A percentile compares a stretch with the other conserved stretches of the same genome.
Evolutionary conservation across 2,329 filamentous ascomycete species (phyloP).

Genomic region (Apiospora koreana): DNA sequence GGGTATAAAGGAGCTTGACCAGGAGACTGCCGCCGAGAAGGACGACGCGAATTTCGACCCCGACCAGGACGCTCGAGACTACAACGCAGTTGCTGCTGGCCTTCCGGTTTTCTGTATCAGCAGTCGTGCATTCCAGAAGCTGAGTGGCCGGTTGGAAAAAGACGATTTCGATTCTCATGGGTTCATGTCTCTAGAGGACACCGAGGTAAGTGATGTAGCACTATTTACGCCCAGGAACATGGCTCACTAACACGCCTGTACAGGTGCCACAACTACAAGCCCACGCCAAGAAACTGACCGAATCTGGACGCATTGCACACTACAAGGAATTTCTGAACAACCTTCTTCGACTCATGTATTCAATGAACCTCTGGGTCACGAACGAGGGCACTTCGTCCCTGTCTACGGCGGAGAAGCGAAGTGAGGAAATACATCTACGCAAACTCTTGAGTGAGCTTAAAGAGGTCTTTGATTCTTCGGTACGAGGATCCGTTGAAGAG

Average conservation of each 20-base stretch:
- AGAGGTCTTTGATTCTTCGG: constrained; percentile 37
- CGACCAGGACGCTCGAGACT: constrained; percentile 55
- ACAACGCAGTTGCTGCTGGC: constrained; percentile 53
- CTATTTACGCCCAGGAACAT: neutral
- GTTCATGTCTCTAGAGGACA: constrained; percentile 54
- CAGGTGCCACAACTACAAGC: constrained; percentile 54
- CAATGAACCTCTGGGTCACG: constrained; percentile 28
- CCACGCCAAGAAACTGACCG: constrained; percentile 61
- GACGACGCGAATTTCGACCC: constrained; percentile 57
- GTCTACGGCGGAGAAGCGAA: neutral
- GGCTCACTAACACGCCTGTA: neutral
- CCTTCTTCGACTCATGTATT: constrained; percentile 47
- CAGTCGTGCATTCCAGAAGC: constrained; percentile 61
- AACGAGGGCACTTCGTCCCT: constrained; percentile 1
- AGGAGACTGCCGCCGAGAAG: constrained; percentile 51
- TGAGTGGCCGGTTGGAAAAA: constrained; percentile 53
- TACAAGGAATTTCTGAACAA: constrained; percentile 53
- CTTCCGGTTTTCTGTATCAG: constrained; percentile 68
- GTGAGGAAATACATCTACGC: constrained; percentile 13
- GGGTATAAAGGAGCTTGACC: constrained; percentile 55
- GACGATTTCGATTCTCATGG: constrained; percentile 48
- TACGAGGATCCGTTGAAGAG: constrained; percentile 38
- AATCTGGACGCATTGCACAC: constrained; percentile 36
- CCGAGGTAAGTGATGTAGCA: constrained; percentile 38
- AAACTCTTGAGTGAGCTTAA: constrained; percentile 18